Conservation (phyloP, 1,284 basidiomycete species). For the Ceratobasidium sp. region DNA sequence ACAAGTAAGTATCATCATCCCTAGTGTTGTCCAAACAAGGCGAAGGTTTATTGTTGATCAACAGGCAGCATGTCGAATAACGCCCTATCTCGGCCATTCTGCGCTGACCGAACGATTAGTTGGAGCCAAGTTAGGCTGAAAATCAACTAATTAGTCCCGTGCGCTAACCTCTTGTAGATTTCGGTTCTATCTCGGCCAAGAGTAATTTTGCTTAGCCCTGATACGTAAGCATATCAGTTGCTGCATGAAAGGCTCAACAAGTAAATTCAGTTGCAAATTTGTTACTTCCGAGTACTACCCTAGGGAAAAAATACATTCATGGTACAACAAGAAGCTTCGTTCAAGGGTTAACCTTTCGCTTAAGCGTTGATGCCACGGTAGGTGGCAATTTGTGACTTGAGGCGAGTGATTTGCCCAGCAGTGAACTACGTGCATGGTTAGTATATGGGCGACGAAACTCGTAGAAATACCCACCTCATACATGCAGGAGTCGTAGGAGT, state of each 20-base stretch:
- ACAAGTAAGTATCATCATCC: too few species aligned
- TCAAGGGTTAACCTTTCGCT: not conserved
- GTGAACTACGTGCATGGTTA: conserved; percentile 49
- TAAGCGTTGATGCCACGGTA: conserved; percentile 52
- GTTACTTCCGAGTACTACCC: not conserved
- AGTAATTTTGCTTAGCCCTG: not conserved
- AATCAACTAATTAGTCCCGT: too few species aligned
- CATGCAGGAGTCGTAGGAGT: conserved; percentile 51
- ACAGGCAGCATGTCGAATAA: too few species aligned
- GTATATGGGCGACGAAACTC: not conserved
- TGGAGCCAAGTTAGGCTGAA: too few species aligned
- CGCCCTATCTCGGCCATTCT: too few species aligned
- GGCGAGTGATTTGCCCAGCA: conserved; percentile 51
- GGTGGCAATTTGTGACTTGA: conserved; percentile 49
- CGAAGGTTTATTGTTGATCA: too few species aligned
- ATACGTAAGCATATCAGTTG: not conserved
- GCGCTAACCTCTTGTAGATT: too few species aligned
- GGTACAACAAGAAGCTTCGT: not conserved
- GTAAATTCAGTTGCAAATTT: too few species aligned
- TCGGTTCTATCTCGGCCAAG: too few species aligned
- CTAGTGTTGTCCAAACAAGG: too few species aligned
- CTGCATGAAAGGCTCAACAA: too few species aligned
- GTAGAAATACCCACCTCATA: conserved; percentile 16
- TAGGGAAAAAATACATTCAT: not conserved
- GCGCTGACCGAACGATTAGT: too few species aligned